These are phyloP conservation scores for Globisporangium uncinulatum DNA, from an alignment of 352 stramenopile species.

Conservation along the genomic window DNA sequence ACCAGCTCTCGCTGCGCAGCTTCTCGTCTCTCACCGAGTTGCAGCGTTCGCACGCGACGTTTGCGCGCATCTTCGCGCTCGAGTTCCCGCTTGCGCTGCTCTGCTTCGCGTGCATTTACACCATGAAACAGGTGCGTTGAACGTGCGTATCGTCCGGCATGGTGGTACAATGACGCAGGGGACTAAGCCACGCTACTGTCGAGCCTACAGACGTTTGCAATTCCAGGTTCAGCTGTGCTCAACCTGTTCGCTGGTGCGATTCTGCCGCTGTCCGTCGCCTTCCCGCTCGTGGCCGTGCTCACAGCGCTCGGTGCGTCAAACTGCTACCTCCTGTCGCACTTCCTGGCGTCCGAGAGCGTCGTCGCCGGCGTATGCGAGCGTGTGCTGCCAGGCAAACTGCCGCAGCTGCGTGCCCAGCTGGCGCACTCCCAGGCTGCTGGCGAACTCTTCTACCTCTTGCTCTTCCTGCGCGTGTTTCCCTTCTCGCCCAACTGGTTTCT, in stretches of 20 bases:
- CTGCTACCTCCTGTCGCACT: conserved; percentile 68
- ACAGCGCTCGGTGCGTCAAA: conserved; percentile 66
- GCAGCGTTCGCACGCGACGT: conserved; percentile 50
- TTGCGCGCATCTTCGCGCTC: conserved; percentile 48
- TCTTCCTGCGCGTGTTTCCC: conserved; percentile 77
- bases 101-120: conserved; percentile 67
- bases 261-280: conserved; percentile 54
- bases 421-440: conserved; percentile 36
- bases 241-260: conserved; percentile 73
- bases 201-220: conserved; percentile 86
- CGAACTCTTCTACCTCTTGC: conserved; percentile 53
- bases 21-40: conserved; percentile 60
- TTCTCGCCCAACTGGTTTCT: conserved; percentile 86
- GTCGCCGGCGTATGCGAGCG: conserved; percentile 55
- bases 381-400: conserved; percentile 53
- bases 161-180: no score
- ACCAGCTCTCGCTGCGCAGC: conserved; percentile 47
- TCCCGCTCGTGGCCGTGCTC: conserved; percentile 57
- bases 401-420: conserved; percentile 43
- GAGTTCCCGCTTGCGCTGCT: conserved; percentile 62
- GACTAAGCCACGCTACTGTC: no score
- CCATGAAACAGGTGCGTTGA: no score
- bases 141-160: no score
- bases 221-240: conserved; percentile 66
- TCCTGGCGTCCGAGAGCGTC: conserved; percentile 50